Evolutionary conservation across 805 yeast genomes (phyloP).

Genomic region (Schizosaccharomyces cryophilus): DNA sequence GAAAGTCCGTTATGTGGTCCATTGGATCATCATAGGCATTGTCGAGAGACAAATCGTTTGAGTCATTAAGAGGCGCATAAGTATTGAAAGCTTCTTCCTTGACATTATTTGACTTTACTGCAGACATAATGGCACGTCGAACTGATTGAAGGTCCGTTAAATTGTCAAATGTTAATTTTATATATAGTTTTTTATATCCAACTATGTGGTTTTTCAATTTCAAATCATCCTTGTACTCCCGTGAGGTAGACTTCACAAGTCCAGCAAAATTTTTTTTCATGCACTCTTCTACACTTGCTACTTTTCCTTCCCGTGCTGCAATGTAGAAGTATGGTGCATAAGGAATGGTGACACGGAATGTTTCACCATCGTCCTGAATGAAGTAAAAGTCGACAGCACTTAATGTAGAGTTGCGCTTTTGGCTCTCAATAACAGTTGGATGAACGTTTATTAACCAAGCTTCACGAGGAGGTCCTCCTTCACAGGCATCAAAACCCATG

Average conservation of each 20-base stretch:
- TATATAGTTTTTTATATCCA: constrained; percentile 40
- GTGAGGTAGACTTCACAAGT: constrained; percentile 15
- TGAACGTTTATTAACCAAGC: constrained; percentile 96
- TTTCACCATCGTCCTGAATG: constrained; percentile 87
- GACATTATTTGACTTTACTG: constrained; percentile 40
- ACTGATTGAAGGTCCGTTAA: constrained; percentile 52
- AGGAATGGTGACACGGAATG: constrained; percentile 62
- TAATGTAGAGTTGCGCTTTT: constrained; percentile 35
- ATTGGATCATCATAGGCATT: constrained; percentile 25
- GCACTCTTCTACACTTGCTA: constrained; percentile 67
- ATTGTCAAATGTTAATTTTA: constrained; percentile 53
- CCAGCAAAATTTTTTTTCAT: constrained; percentile 42
- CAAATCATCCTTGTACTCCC: constrained; percentile 1
- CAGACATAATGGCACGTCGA: constrained; percentile 41
- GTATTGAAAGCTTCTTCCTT: constrained; percentile 40
- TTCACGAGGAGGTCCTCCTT: constrained; percentile 38
- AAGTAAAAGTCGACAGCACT: constrained; percentile 89
- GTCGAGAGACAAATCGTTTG: constrained; percentile 7
- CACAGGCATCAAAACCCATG: constrained; percentile 74
- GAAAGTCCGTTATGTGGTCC: constrained; percentile 42
- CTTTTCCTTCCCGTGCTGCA: constrained; percentile 31
- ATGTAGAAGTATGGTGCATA: constrained; percentile 75
- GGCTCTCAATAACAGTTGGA: constrained; percentile 29
- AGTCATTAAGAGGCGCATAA: constrained; percentile 18
- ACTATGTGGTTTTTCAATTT: constrained; percentile 50